Evolutionary conservation across 345 rosid genomes (phyloP).

Genomic region (Syzygium jambos): DNA sequence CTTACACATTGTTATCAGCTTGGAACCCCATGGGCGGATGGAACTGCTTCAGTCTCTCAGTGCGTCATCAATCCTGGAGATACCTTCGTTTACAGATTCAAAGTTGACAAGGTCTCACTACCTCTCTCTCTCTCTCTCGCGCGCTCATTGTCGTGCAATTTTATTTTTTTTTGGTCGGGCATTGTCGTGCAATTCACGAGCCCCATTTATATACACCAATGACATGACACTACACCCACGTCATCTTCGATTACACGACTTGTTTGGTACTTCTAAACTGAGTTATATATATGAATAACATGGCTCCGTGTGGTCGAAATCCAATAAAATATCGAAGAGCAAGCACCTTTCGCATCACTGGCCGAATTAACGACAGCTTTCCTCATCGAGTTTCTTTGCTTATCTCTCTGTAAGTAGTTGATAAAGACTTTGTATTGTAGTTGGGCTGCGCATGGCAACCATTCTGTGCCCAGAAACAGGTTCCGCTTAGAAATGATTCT

Average conservation of each 20-base stretch:
- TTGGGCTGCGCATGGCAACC: too few relatives aligned
- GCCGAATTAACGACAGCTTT: background rate
- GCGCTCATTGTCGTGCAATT: background rate
- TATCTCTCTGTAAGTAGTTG: too few relatives aligned
- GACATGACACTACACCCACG: background rate
- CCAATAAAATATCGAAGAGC: background rate
- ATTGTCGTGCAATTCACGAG: background rate
- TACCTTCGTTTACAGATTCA: conserved; percentile 63
- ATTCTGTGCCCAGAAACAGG: too few relatives aligned
- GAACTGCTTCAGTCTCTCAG: conserved; percentile 74
- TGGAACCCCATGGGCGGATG: conserved; percentile 91
- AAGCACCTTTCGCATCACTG: background rate
- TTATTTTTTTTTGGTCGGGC: too few relatives aligned
- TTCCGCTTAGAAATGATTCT: too few relatives aligned
- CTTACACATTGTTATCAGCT: conserved; percentile 12
- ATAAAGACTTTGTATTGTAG: background rate
- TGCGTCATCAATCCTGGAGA: conserved; percentile 76
- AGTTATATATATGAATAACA: background rate
- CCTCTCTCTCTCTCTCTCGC: background rate
- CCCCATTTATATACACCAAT: background rate
- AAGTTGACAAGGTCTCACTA: conserved; percentile 46
- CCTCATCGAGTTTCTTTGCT: background rate
- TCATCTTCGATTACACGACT: background rate
- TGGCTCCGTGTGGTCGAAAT: background rate
- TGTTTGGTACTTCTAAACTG: background rate